Base-by-base conservation (phyloP, 139 green algal species). In the Micractinium conductrix region DNA sequence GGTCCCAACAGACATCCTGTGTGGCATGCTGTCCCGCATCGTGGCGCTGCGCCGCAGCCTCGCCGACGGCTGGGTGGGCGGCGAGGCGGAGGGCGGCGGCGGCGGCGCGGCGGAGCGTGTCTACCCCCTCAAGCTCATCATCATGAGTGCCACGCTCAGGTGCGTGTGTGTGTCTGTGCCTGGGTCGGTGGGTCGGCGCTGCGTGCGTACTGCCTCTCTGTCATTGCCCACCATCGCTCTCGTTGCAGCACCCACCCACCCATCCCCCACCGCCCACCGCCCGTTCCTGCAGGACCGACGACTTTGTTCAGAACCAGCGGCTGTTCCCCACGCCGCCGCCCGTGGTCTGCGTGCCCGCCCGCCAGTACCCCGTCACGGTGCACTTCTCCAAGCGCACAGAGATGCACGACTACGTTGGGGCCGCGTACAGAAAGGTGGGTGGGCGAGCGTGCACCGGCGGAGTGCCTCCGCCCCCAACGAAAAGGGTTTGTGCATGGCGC, bases 101-200 rank as follows among this genome's bases (percentile, higher is more conserved):
- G 80, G 48, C 58, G 16, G 17, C 17, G 33, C 33, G 14, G n/a
- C 38, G 48, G 81, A 55, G 12, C 65, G 30, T n/a, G 85, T 96
- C 9, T 78, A 87, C n/a, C 95, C 96, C 0, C 91, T 99, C 16
- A 97, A 98, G 90, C 90, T 99, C 26, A 92, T 99, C 83, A 96
- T 99, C 88, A 99, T 99, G 97, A 97, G 93, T 55, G 97, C 97
- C 74, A 99, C 97, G 1, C 89, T 99, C 69, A 85, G 94, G 8
- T 92, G 93, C 4, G 65, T n/a, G 42, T 40, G 28, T 58, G 43
- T 42, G 19, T 4, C 5, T 26, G 43, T 7, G 50, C 21, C 22
- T 38, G 42, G 40, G 40, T n/a, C n/a, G n/a, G n/a, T 63, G 28
- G n/a, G 1, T 30, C 9, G 6, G 44, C 4, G 19, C 40, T 58